Base-by-base conservation (phyloP, 495 filamentous ascomycete genomes). In the Penicillium odoratum region DNA sequence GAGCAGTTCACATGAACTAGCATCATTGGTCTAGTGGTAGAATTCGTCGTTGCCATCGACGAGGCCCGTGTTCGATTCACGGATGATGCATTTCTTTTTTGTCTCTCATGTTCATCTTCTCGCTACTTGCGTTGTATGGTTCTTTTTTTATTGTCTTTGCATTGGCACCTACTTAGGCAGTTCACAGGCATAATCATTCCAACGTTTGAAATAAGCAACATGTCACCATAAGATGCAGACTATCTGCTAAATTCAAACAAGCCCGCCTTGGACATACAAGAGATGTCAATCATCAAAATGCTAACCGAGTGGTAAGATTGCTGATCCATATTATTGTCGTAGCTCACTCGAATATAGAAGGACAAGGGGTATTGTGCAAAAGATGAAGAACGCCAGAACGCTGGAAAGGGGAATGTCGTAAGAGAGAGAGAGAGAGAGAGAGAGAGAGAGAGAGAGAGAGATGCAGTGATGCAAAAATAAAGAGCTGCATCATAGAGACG, bases 41-140 rank as follows among this genome's bases (percentile, higher is more conserved):
- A 81, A 81, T 81, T 80, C 78, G 69, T 81, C 78, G 78, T 80
- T 81, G 76, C 78, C 77, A 81, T 81, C 78, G 78, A 81, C 69
- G 78, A 80, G 77, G 75, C 78, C 77, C 77, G 77, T 75, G 77
- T 81, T 81, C 78, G 78, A 81, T 80, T 81, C 78, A 75, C 78
- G 75, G 75, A 77, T 77, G 73, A 79, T 77, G 77, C 78, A 78
- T 50, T 44, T 25, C 51, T 58, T 21, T 55, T 57, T 59, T 52
- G 5, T 31, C n/a, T 49, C n/a, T 21, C 21, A 21, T 21, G 21
- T 21, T 2, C 21, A 2, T 21, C 21, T 21, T 21, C 21, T 21
- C 21, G 21, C 21, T 21, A 21, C 21, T 21, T 21, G 21, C 21
- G 21, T 21, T 21, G 21, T 21, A 21, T 21, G 21, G 78, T 50